Conservation (phyloP, 495 filamentous ascomycete species). For the Penicillium crystallinum region DNA sequence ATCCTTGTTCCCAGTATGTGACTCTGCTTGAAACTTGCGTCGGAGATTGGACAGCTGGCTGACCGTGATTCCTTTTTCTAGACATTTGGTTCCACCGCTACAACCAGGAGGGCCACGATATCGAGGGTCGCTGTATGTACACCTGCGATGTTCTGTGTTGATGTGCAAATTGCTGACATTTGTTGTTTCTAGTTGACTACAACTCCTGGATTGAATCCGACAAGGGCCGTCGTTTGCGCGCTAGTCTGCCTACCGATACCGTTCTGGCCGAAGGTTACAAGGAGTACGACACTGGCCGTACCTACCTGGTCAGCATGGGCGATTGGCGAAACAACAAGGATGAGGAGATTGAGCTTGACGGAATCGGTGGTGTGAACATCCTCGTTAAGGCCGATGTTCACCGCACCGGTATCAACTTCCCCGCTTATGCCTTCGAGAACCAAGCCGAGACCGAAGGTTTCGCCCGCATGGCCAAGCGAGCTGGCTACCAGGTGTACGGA, state of each 20-base stretch:
- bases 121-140: conserved; percentile 86
- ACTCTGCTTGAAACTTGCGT: neutral
- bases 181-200: conserved; percentile 70
- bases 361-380: conserved; percentile 95
- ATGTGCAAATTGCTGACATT: conserved; percentile 7
- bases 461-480: conserved; percentile 96
- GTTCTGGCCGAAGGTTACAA: conserved; percentile 93
- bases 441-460: conserved; percentile 99
- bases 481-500: conserved; percentile 86
- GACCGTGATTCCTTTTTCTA: conserved; percentile 30
- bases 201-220: conserved; percentile 98
- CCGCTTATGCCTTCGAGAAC: conserved; percentile 95
- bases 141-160: neutral
- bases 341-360: conserved; percentile 84
- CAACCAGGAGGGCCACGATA: conserved; percentile 64
- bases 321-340: conserved; percentile 90
- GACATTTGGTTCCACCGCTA: conserved; percentile 99
- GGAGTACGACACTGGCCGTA: conserved; percentile 84
- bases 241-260: conserved; percentile 67
- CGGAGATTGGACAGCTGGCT: conserved; percentile 11
- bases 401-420: conserved; percentile 95
- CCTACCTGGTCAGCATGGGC: conserved; percentile 80
- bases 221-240: conserved; percentile 66
- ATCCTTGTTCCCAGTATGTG: conserved; percentile 90
- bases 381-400: conserved; percentile 97